These are phyloP conservation scores for Magnaporthiopsis rhizophila DNA, from an alignment of 2,329 filamentous ascomycete species.

Conservation along the genomic window DNA sequence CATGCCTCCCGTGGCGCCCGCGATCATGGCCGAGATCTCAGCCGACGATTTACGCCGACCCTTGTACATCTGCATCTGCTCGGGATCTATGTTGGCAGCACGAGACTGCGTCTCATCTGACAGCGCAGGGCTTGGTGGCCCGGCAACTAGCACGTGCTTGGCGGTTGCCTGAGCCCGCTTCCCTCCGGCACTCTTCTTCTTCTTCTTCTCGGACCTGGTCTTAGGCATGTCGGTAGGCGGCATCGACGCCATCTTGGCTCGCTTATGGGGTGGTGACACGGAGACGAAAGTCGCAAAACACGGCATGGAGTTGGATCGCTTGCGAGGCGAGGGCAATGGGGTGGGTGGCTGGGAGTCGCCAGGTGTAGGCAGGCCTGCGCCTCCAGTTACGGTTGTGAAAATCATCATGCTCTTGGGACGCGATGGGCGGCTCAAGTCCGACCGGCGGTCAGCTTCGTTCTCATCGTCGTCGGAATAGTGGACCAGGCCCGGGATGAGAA, in stretches of 20 bases:
- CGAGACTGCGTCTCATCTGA: background rate
- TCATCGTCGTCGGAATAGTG: slow-evolving; percentile 53
- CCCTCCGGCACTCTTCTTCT: background rate
- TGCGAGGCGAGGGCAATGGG: slow-evolving; percentile 20
- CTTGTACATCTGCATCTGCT: background rate
- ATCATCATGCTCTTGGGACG: slow-evolving; percentile 42
- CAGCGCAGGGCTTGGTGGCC: background rate
- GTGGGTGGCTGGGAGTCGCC: slow-evolving; percentile 26
- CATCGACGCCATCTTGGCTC: slow-evolving; percentile 6
- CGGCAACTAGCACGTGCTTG: background rate
- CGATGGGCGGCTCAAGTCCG: slow-evolving; percentile 11
- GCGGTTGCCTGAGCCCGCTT: background rate
- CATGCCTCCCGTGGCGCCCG: slow-evolving; percentile 33
- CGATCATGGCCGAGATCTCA: slow-evolving; percentile 29
- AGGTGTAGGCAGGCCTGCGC: slow-evolving; percentile 23
- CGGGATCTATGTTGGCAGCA: background rate
- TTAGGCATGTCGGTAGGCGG: background rate
- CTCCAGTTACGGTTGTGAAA: slow-evolving; percentile 18
- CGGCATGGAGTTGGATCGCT: slow-evolving; percentile 43
- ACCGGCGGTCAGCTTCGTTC: slow-evolving; percentile 24
- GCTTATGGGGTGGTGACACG: slow-evolving; percentile 12
- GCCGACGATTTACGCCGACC: slow-evolving; percentile 7
- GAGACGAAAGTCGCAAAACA: slow-evolving; percentile 24
- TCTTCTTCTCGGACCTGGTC: background rate
- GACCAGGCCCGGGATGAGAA: slow-evolving; percentile 66